phyloP scores from a whole-genome alignment of 2,329 filamentous ascomycete species.

The Pseudogymnoascus sp. region DNA sequence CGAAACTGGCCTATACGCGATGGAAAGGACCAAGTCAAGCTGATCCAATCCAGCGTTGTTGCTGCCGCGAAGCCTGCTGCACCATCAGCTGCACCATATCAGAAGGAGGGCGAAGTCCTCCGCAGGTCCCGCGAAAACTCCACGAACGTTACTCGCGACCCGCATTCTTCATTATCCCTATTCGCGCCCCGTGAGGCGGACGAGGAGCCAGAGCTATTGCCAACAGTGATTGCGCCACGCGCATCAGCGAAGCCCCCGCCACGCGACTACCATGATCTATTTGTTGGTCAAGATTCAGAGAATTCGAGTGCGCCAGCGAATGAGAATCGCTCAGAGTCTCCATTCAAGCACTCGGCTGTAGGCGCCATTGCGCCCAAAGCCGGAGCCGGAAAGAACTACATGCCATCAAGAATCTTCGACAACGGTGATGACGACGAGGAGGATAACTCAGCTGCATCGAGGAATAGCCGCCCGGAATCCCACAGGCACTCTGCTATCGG shows the following conservation, averaged over 20 bases:
- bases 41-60: conserved; percentile 60
- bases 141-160: conserved; percentile 51
- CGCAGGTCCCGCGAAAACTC: conserved; percentile 45
- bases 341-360: conserved; percentile 10
- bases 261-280: conserved; percentile 64
- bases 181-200: conserved; percentile 65
- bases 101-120: conserved; percentile 31
- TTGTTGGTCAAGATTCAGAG: conserved; percentile 39
- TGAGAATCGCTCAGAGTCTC: conserved; percentile 19
- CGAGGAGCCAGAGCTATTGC: conserved; percentile 34
- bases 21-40: conserved; percentile 70
- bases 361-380: conserved; percentile 39
- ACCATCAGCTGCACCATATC: conserved; percentile 24
- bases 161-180: conserved; percentile 65
- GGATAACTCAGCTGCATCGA: conserved; percentile 3
- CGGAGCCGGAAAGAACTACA: conserved; percentile 56
- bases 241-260: conserved; percentile 63
- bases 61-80: conserved; percentile 34
- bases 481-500: conserved; percentile 6
- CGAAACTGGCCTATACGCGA: conserved; percentile 95
- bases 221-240: conserved; percentile 54
- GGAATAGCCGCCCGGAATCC: conserved; percentile 10
- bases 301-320: conserved; percentile 18
- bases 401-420: conserved; percentile 57
- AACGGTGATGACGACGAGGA: conserved; percentile 39